phyloP scores from a whole-genome alignment of 2,329 filamentous ascomycete species.

The Exophiala viscosa region DNA sequence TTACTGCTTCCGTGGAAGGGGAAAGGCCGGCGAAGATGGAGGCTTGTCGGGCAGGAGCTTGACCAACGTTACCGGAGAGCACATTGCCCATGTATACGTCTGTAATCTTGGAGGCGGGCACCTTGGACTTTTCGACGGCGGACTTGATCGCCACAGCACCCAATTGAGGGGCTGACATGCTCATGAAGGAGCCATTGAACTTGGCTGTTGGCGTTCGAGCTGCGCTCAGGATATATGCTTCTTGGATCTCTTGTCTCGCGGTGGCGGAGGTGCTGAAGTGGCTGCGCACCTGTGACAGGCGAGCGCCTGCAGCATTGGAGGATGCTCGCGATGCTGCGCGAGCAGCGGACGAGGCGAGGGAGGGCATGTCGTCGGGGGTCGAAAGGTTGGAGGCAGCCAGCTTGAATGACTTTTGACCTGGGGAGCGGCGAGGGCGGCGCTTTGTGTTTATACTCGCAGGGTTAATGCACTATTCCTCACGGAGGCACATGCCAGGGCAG shows the following conservation, averaged over 20 bases:
- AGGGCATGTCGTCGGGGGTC: conserved; percentile 10
- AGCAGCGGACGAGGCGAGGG: conserved; percentile 17
- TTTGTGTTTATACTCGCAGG: background rate
- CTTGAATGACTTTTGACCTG: background rate
- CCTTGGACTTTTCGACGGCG: conserved; percentile 77
- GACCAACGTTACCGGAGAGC: conserved; percentile 75
- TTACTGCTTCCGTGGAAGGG: conserved; percentile 77
- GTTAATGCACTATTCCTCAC: background rate
- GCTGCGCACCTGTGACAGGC: conserved; percentile 46
- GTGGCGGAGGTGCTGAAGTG: conserved; percentile 52
- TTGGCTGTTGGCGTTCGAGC: conserved; percentile 86
- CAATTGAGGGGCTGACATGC: conserved; percentile 78
- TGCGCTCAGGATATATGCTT: conserved; percentile 91
- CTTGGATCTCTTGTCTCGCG: conserved; percentile 65
- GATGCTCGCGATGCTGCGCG: conserved; percentile 18
- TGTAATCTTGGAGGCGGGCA: conserved; percentile 75
- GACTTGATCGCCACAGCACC: conserved; percentile 89
- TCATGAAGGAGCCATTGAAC: conserved; percentile 87
- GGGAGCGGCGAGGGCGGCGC: background rate
- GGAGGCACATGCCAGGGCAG: background rate
- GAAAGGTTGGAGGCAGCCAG: conserved; percentile 1
- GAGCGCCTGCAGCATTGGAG: conserved; percentile 34
- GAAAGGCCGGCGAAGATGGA: conserved; percentile 82
- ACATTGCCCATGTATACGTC: conserved; percentile 99
- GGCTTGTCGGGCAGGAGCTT: conserved; percentile 89